phyloP scores from a whole-genome alignment of 148 eudicot genomes.

The Fagopyrum homotropicum region DNA sequence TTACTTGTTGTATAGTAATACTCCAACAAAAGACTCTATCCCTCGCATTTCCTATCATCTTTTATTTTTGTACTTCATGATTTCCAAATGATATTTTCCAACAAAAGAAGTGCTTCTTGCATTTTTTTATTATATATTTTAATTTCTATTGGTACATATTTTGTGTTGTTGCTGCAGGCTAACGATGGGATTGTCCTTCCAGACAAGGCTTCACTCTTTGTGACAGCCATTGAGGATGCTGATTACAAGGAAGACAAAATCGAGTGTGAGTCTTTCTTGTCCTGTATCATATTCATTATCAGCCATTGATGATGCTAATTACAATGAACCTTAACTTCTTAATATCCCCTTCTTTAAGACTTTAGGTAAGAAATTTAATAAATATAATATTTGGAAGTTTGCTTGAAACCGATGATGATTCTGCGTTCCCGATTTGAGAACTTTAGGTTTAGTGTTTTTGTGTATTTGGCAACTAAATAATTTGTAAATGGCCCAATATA shows the following conservation, averaged over 20 bases:
- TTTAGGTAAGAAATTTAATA: not conserved
- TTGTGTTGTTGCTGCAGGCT: slow-evolving; percentile 48
- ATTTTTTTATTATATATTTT: not conserved
- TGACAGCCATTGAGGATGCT: slow-evolving; percentile 98
- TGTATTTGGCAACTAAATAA: not conserved
- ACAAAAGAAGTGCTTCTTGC: not conserved
- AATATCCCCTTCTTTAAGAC: not conserved
- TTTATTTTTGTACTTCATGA: not conserved
- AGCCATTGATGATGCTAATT: not conserved
- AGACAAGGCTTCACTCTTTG: slow-evolving; percentile 77
- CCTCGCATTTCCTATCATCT: not conserved
- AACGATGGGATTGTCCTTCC: slow-evolving; percentile 71
- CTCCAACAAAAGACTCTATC: not conserved
- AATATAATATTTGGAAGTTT: not conserved
- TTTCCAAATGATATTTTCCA: not conserved
- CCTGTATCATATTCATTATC: not conserved
- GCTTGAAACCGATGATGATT: not conserved
- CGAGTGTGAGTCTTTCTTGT: slow-evolving; percentile 54
- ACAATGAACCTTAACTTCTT: not conserved
- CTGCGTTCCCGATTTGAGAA: not conserved
- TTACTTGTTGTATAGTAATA: not conserved
- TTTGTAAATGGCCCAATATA: not conserved
- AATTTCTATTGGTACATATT: not conserved
- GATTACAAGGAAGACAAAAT: slow-evolving; percentile 98
- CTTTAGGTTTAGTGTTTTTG: not conserved